Evolutionary conservation across 495 filamentous ascomycete species (phyloP).

Genomic region (Elasticomyces elasticus): DNA sequence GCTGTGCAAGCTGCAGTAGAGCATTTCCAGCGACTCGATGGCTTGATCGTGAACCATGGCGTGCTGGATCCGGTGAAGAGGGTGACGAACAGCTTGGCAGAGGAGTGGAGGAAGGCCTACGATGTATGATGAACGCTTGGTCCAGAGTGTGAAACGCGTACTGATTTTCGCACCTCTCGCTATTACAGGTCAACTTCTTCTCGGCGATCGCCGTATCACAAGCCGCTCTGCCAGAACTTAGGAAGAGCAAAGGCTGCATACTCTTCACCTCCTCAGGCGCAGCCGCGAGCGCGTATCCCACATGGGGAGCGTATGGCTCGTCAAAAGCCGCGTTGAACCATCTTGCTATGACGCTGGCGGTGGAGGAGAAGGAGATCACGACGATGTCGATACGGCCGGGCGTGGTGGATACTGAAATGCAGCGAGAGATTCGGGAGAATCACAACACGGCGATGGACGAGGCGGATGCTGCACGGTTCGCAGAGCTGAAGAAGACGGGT

Average conservation of each 20-base stretch:
- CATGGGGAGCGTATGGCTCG: conserved; percentile 74
- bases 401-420: conserved; percentile 90
- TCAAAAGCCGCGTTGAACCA: conserved; percentile 87
- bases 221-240: conserved; percentile 62
- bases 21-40: conserved; percentile 64
- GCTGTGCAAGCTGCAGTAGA: conserved; percentile 53
- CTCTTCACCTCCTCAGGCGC: conserved; percentile 39
- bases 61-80: conserved; percentile 66
- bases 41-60: conserved; percentile 81
- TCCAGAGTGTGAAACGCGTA: too few relatives aligned
- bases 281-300: conserved; percentile 52
- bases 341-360: conserved; percentile 58
- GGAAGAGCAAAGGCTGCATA: conserved; percentile 37
- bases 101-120: conserved; percentile 67
- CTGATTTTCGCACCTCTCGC: too few relatives aligned
- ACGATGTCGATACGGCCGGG: conserved; percentile 68
- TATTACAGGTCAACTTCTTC: conserved; percentile 75
- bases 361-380: conserved; percentile 70
- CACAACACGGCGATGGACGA: conserved; percentile 55
- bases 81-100: conserved; percentile 49
- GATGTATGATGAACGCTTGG: too few relatives aligned
- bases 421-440: conserved; percentile 64
- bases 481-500: conserved; percentile 53
- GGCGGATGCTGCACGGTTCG: conserved; percentile 59
- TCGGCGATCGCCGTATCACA: conserved; percentile 64